Evolutionary conservation across 75 land plant species (phyloP), one percentile per base, ranked within the genome.

Genomic region (Pinus taeda): DNA sequence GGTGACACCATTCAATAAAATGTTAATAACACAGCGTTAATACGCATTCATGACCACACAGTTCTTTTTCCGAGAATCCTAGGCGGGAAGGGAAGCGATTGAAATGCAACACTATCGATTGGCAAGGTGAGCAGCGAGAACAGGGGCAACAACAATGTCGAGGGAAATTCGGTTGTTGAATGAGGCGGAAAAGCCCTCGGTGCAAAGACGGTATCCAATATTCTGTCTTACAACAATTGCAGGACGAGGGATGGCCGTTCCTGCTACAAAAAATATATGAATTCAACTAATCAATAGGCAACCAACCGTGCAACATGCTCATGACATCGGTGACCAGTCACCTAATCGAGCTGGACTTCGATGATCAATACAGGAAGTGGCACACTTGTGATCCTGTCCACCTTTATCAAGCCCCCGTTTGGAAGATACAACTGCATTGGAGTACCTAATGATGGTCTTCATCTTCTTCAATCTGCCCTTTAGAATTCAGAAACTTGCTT

Each of bases 161-260:
- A 67, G 74, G 77, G 71, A 79, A 21, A 76, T 92, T 3, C 76
- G 84, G 21, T 96, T 88, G 14, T 85, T 95, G 79, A 95, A 93
- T 80, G 98, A 93, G 82, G 98, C 98, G 82, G 98, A 95, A 90
- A 95, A 95, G 91, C 98, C 98, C 22, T 93, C 97, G 53, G 98
- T 93, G 98, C 98, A 60, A 95, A 91, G 73, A 72, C 96, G 49
- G 96, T 95, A 76, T 83, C 98, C 7, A 80, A 80, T 59, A 90
- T 95, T 39, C 86, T 95, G 65, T 93, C 98, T 8, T 66, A 82
- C 57, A 85, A 82, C 75, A 69, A 81, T 36, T 83, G 83, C 30
- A 75, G 87, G 7, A 75, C 77, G 49, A 81, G 94, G 15, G 83
- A 87, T 0, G 98, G 98, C 1, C 78, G 94, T 69, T 95, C 98